Conservation (phyloP, 441 rosid species). For the Euphorbia neoarborescens region DNA sequence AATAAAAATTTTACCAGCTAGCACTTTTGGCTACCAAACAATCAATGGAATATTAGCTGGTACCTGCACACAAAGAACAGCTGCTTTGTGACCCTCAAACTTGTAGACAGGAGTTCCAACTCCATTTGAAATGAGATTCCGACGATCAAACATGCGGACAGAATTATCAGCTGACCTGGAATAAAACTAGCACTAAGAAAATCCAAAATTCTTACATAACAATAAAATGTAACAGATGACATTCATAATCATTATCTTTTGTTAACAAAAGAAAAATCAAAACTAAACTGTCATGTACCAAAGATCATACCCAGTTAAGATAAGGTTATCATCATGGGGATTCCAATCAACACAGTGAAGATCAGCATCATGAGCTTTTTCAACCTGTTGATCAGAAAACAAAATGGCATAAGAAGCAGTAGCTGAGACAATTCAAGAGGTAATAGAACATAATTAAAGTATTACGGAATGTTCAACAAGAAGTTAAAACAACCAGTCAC, state of each 20-base stretch:
- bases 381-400: conserved; percentile 49
- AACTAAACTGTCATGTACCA: background rate
- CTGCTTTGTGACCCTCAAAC: conserved; percentile 92
- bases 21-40: background rate
- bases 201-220: background rate
- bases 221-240: background rate
- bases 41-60: conserved; percentile 3
- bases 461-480: background rate
- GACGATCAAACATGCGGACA: conserved; percentile 77
- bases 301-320: conserved; percentile 70
- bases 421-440: background rate
- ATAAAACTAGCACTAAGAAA: background rate
- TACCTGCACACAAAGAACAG: conserved; percentile 98
- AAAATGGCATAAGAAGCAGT: background rate
- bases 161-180: conserved; percentile 92
- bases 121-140: conserved; percentile 68
- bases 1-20: conserved; percentile 8
- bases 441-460: background rate
- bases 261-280: background rate
- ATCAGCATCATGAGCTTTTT: conserved; percentile 90
- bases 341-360: conserved; percentile 98
- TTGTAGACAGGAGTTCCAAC: conserved; percentile 68
- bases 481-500: background rate
- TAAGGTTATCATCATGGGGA: conserved; percentile 74
- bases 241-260: background rate